phyloP scores from a whole-genome alignment of 495 filamentous ascomycete species.

The Neurospora sp. region DNA sequence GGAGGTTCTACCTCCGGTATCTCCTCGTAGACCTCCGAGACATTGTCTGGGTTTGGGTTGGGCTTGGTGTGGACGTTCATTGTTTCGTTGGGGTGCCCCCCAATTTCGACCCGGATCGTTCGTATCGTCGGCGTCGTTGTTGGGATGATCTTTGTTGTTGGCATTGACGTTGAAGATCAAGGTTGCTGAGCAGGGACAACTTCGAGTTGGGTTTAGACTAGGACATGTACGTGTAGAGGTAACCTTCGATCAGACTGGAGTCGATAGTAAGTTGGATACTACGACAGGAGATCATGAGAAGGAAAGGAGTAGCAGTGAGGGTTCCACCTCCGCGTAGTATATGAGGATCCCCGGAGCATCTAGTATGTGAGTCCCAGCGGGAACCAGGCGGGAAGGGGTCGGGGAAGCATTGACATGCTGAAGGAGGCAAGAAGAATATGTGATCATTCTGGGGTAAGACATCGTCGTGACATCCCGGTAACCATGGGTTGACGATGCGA shows the following conservation, averaged over 20 bases:
- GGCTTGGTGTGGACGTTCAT: neutral
- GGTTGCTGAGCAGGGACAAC: neutral
- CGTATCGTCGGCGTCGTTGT: neutral
- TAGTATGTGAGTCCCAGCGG: neutral
- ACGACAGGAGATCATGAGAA: neutral
- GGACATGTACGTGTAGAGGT: neutral
- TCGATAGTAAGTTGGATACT: neutral
- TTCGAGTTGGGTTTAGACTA: neutral
- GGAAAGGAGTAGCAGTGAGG: neutral
- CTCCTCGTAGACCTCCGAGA: conserved; percentile 23
- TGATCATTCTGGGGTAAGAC: neutral
- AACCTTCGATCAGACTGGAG: neutral
- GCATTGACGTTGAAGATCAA: neutral
- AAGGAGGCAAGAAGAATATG: neutral
- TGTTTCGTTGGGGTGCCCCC: neutral
- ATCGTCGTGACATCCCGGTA: neutral
- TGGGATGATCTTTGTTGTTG: neutral
- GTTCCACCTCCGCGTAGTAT: neutral
- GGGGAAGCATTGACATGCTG: neutral
- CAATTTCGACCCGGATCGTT: neutral
- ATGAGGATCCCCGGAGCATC: neutral
- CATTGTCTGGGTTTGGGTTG: conserved; percentile 5
- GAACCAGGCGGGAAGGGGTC: neutral
- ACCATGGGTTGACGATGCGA: neutral
- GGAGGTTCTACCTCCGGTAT: conserved; percentile 37